Evolutionary conservation across 2,329 filamentous ascomycete species (phyloP), one percentile per base, ranked within the genome.

Genomic region (Torrubiellomyces zombiae): DNA sequence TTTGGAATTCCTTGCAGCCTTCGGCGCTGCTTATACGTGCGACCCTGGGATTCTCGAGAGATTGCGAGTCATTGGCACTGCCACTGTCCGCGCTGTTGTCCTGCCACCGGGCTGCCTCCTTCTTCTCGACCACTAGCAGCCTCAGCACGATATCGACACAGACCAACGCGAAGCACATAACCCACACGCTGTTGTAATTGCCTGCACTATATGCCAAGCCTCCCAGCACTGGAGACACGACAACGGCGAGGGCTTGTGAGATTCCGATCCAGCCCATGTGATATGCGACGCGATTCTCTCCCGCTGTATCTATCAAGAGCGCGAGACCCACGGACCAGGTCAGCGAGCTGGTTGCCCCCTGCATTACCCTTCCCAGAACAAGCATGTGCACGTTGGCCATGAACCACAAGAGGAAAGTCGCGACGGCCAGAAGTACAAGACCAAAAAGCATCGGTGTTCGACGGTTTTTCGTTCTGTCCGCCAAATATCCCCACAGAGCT

Each of bases 271-370:
- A 48, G 3, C 48, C 47, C 30, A 41, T 46, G 10, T 45, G 44
- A 21, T 34, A 37, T 9, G 47, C 47, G 10, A 50, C 27, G 14
- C 44, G 38, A 5, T 39, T 42, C 7, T 31, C 33, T 16, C 47
- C 39, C 6, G 48, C 45, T 4, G 43, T 43, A 21, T 51, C 47
- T 14, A 49, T 42, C 23, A 50, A 42, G 6, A 51, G 41, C 7
- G 47, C 47, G 14, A 51, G 35, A 4, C 47, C 47, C 14, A 51
- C 47, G 10, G 45, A 49, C 47, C 47, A 51, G 5, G 45, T 50
- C 13, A 51, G 29, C 15, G 44, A 39, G 5, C 43, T 43, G 3
- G 47, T 45, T 24, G 45, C 30, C 19, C 47, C 47, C 26, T 51
- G 47, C 9, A 50, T 30, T 14, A 39, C 35, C 18, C 47, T 39